phyloP scores from a whole-genome alignment of 2,329 filamentous ascomycete genomes.

The Exophiala aquamarina region DNA sequence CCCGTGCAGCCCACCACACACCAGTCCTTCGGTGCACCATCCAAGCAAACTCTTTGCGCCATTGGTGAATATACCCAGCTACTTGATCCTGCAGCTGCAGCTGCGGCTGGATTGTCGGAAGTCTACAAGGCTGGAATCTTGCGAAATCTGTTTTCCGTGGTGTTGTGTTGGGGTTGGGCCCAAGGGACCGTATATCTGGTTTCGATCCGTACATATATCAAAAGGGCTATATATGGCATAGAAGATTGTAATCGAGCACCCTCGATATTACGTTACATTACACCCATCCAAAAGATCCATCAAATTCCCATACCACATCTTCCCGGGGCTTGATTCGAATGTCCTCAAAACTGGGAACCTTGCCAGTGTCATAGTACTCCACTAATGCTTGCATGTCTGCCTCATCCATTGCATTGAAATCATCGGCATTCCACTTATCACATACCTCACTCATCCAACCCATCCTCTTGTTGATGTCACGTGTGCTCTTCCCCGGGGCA shows the following conservation, averaged over 20 bases:
- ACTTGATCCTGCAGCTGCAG: background rate
- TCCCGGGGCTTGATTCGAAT: constrained; percentile 30
- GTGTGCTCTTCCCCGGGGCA: constrained; percentile 56
- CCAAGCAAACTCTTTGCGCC: background rate
- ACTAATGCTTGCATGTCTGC: constrained; percentile 83
- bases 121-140: background rate
- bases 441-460: constrained; percentile 87
- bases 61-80: too few species aligned
- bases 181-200: too few species aligned
- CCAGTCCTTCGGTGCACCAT: background rate
- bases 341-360: constrained; percentile 39
- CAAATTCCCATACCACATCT: constrained; percentile 28
- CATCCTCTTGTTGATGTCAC: constrained; percentile 33
- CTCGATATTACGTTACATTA: constrained; percentile 6
- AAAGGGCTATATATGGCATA: background rate
- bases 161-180: too few species aligned
- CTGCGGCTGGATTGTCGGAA: background rate
- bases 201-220: too few species aligned
- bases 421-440: constrained; percentile 79
- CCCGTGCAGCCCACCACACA: too few species aligned
- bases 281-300: constrained; percentile 29
- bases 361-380: constrained; percentile 61
- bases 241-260: background rate
- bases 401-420: constrained; percentile 78
- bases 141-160: background rate